Percentiles rank a stretch among this genome's conserved stretches.
Conservation (phyloP, 495 filamentous ascomycete species). For the Podospora sp. region DNA sequence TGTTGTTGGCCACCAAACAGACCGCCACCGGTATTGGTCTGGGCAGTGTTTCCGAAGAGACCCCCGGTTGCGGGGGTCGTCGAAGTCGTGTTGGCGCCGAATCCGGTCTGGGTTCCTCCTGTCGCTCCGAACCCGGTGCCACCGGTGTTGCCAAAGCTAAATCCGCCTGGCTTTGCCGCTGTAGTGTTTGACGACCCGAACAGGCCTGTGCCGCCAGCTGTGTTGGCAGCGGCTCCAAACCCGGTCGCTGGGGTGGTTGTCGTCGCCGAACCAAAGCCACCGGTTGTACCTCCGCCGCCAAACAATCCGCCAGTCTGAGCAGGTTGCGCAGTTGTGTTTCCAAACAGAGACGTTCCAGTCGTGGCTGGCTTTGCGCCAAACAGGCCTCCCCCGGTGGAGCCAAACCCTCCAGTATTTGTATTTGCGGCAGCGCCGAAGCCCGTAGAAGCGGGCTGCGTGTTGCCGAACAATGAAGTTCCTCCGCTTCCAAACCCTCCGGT, state of each 20-base stretch:
- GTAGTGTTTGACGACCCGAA: conserved; percentile 33
- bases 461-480: neutral
- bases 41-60: conserved; percentile 57
- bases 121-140: conserved; percentile 35
- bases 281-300: neutral
- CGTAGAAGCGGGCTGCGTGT: conserved; percentile 10
- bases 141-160: conserved; percentile 37
- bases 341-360: conserved; percentile 37
- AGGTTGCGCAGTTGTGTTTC: conserved; percentile 29
- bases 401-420: conserved; percentile 46
- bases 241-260: conserved; percentile 18
- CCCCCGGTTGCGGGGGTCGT: conserved; percentile 54
- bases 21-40: conserved; percentile 40
- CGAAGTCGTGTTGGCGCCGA: conserved; percentile 37
- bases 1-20: conserved; percentile 53
- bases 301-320: conserved; percentile 22
- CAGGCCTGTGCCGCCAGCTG: conserved; percentile 46
- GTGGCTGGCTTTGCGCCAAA: conserved; percentile 49
- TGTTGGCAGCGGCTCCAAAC: conserved; percentile 40
- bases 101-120: conserved; percentile 25
- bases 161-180: conserved; percentile 39
- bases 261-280: neutral
- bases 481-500: conserved; percentile 41
- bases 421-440: conserved; percentile 48
- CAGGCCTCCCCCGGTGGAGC: conserved; percentile 48